Evolutionary conservation across 2,329 filamentous ascomycete genomes (phyloP).

Genomic region (Metarhizium album): DNA sequence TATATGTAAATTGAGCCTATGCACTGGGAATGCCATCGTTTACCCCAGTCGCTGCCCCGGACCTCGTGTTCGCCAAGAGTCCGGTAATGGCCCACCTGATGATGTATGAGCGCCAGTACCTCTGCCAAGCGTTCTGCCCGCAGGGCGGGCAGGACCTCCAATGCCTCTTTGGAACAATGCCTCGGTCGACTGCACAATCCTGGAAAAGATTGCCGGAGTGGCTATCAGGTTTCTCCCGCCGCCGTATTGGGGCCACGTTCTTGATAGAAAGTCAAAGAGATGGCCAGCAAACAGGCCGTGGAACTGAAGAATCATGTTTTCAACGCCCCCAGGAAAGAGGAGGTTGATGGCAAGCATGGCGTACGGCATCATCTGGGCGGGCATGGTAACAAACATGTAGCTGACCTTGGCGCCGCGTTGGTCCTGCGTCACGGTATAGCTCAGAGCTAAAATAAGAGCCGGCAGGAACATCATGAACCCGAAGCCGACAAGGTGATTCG

Average conservation of each 20-base stretch:
- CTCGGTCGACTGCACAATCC: slow-evolving; percentile 44
- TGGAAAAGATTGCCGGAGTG: slow-evolving; percentile 62
- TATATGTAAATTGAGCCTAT: not conserved
- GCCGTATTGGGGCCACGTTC: slow-evolving; percentile 81
- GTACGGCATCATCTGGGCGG: slow-evolving; percentile 70
- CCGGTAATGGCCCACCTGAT: slow-evolving; percentile 41
- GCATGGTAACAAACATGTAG: slow-evolving; percentile 77
- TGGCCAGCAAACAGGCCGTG: slow-evolving; percentile 83
- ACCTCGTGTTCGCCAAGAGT: slow-evolving; percentile 54
- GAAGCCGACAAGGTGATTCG: slow-evolving; percentile 23
- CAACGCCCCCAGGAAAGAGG: slow-evolving; percentile 48
- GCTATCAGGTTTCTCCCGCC: slow-evolving; percentile 67
- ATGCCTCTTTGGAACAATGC: slow-evolving; percentile 9
- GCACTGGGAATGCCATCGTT: slow-evolving; percentile 6
- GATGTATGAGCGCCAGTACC: slow-evolving; percentile 28
- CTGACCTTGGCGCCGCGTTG: slow-evolving; percentile 64
- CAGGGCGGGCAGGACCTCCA: slow-evolving; percentile 44
- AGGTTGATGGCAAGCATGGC: slow-evolving; percentile 68
- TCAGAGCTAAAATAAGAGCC: slow-evolving; percentile 67
- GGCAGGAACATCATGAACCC: slow-evolving; percentile 35
- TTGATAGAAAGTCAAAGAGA: slow-evolving; percentile 78
- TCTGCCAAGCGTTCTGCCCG: slow-evolving; percentile 21
- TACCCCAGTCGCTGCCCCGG: slow-evolving; percentile 51
- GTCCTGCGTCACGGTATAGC: slow-evolving; percentile 79
- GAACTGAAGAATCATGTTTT: slow-evolving; percentile 49